Conservation (phyloP, 2,329 filamentous ascomycete species). For the Hortaea werneckii region DNA sequence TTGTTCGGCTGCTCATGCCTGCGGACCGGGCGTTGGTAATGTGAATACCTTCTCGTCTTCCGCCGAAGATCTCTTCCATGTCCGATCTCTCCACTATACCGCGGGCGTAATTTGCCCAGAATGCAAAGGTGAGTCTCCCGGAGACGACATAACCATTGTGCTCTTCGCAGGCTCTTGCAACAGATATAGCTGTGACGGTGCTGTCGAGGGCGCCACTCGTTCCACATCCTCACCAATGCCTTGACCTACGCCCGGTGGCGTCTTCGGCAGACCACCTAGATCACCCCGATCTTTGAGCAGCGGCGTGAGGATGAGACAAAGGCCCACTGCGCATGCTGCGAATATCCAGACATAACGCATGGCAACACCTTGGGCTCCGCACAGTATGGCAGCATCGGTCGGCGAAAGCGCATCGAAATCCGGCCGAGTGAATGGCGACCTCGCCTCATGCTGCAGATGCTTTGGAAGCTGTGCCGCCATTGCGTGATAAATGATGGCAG, state of each 20-base stretch:
- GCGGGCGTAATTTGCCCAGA: background rate
- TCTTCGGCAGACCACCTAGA: background rate
- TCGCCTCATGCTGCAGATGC: background rate
- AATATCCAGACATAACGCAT: background rate
- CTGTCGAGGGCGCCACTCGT: background rate
- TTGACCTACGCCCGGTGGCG: background rate
- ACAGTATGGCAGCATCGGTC: background rate
- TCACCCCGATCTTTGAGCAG: background rate
- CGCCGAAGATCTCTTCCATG: too few species aligned
- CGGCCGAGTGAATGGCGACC: background rate
- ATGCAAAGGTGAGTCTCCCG: background rate
- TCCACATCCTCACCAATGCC: background rate
- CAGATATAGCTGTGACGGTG: background rate
- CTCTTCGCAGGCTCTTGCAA: background rate
- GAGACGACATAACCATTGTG: background rate
- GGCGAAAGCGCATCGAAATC: background rate
- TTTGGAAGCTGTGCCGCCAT: background rate
- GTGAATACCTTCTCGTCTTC: too few species aligned
- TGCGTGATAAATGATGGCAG: background rate
- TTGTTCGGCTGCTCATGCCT: too few species aligned
- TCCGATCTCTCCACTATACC: too few species aligned
- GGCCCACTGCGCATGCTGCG: background rate
- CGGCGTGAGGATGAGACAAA: background rate
- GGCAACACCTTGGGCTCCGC: background rate
- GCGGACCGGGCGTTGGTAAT: too few species aligned